These are phyloP conservation scores for Paecilomyces sp. DNA, from an alignment of 2,329 filamentous ascomycete species.

Conservation along the genomic window DNA sequence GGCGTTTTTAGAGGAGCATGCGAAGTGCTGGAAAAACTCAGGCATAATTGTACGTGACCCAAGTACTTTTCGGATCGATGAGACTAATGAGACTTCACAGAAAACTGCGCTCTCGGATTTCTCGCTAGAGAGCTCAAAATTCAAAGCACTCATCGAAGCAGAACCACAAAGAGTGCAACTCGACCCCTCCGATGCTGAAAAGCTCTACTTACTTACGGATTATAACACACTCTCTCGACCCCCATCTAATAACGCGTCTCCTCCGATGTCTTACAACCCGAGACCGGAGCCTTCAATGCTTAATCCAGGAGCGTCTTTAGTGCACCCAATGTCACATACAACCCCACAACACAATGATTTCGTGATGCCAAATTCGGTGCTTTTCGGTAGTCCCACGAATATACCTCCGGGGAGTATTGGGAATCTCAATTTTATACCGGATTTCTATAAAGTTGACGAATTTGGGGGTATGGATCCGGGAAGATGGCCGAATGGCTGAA, in stretches of 20 bases:
- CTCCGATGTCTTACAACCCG: not conserved
- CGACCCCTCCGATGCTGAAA: not conserved
- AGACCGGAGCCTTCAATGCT: not conserved
- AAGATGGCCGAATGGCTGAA: not conserved
- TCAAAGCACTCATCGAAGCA: not conserved
- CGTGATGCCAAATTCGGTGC: not conserved
- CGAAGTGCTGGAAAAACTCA: not conserved
- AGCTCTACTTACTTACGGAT: not conserved
- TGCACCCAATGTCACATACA: not conserved
- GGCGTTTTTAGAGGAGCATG: not conserved
- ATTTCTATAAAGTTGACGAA: not conserved
- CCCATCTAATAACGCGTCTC: not conserved
- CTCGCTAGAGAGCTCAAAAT: not conserved
- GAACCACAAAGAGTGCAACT: not conserved
- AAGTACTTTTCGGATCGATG: not conserved
- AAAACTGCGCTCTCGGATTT: not conserved
- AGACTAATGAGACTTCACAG: not conserved
- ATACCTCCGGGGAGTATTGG: not conserved
- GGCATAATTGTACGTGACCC: not conserved
- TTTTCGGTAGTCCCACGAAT: not conserved
- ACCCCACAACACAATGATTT: not conserved
- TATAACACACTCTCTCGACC: not conserved
- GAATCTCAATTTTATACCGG: not conserved
- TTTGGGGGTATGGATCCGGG: not conserved
- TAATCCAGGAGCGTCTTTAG: not conserved